A percentile compares a stretch with the other conserved stretches of the same genome.
Evolutionary conservation across 2,329 filamentous ascomycete species (phyloP).

Genomic region (Aspergillus floridensis): DNA sequence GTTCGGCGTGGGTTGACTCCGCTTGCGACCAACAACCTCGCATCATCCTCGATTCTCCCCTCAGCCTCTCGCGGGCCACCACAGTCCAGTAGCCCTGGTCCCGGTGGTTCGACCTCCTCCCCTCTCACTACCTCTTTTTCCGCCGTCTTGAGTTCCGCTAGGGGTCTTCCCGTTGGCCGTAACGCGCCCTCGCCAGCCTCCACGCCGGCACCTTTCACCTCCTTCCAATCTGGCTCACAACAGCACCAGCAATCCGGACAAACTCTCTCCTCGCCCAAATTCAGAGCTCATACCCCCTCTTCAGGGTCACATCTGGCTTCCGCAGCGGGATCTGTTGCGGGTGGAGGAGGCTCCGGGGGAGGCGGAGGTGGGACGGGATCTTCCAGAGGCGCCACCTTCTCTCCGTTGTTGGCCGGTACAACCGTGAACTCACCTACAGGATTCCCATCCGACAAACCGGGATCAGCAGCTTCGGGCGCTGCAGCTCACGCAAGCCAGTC

Average conservation of each 20-base stretch:
- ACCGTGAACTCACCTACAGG: constrained; percentile 54
- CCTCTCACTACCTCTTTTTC: constrained; percentile 54
- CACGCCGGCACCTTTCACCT: constrained; percentile 54
- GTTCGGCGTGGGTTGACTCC: constrained; percentile 58
- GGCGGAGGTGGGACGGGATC: constrained; percentile 55
- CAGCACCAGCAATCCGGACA: constrained; percentile 50
- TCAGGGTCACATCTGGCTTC: constrained; percentile 56
- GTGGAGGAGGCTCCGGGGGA: constrained; percentile 50
- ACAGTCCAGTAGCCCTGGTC: constrained; percentile 49
- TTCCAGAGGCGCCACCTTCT: constrained; percentile 58
- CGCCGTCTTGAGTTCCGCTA: constrained; percentile 50
- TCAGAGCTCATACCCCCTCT: constrained; percentile 55
- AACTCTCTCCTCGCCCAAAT: constrained; percentile 56
- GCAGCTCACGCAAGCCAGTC: constrained; percentile 51
- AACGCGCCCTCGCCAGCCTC: constrained; percentile 54
- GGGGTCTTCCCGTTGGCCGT: constrained; percentile 52
- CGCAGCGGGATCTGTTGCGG: constrained; percentile 53
- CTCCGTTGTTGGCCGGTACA: constrained; percentile 58
- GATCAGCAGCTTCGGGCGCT: constrained; percentile 37
- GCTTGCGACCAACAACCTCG: constrained; percentile 54
- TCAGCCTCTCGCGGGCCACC: constrained; percentile 45
- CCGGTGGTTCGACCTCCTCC: constrained; percentile 50
- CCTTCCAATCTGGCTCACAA: constrained; percentile 54
- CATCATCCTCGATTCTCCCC: constrained; percentile 39
- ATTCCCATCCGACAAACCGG: constrained; percentile 50